These are phyloP conservation scores for Tolypocladium ovalisporum DNA, from an alignment of 2,329 filamentous ascomycete species.

Conservation along the genomic window DNA sequence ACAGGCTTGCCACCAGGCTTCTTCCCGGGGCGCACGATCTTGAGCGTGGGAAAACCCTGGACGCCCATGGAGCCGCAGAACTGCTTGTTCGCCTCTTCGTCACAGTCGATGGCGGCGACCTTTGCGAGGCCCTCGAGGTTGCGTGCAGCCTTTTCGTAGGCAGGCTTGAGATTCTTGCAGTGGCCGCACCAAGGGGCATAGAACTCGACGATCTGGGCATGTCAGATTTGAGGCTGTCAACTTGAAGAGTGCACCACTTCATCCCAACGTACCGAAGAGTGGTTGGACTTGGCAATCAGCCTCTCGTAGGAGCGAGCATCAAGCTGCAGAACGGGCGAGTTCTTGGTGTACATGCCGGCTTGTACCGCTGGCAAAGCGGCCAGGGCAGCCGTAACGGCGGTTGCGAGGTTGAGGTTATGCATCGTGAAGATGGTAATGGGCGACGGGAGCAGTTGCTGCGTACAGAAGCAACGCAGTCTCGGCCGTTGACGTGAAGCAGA, in stretches of 20 bases:
- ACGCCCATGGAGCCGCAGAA: slow-evolving; percentile 80
- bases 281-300: slow-evolving; percentile 77
- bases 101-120: slow-evolving; percentile 89
- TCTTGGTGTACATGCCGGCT: slow-evolving; percentile 73
- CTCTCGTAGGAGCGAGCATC: slow-evolving; percentile 68
- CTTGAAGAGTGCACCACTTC: slow-evolving; percentile 19
- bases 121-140: slow-evolving; percentile 86
- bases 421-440: slow-evolving; percentile 24
- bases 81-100: slow-evolving; percentile 83
- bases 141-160: slow-evolving; percentile 87
- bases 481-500: not conserved
- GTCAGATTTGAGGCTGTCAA: not conserved
- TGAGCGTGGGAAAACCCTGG: slow-evolving; percentile 90
- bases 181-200: slow-evolving; percentile 98
- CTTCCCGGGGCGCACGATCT: slow-evolving; percentile 79
- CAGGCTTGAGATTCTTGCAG: slow-evolving; percentile 90
- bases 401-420: slow-evolving; percentile 30
- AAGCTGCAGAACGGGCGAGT: slow-evolving; percentile 77
- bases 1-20: slow-evolving; percentile 63
- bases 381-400: slow-evolving; percentile 24
- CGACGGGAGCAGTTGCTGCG: not conserved
- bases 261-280: slow-evolving; percentile 90
- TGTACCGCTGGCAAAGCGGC: slow-evolving; percentile 41
- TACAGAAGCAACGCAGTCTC: not conserved
- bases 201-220: slow-evolving; percentile 60